A percentile compares a stretch with the other conserved stretches of the same genome.
phyloP scores from a whole-genome alignment of 768 basidiomycete genomes.

The Kondoa malvinella region DNA sequence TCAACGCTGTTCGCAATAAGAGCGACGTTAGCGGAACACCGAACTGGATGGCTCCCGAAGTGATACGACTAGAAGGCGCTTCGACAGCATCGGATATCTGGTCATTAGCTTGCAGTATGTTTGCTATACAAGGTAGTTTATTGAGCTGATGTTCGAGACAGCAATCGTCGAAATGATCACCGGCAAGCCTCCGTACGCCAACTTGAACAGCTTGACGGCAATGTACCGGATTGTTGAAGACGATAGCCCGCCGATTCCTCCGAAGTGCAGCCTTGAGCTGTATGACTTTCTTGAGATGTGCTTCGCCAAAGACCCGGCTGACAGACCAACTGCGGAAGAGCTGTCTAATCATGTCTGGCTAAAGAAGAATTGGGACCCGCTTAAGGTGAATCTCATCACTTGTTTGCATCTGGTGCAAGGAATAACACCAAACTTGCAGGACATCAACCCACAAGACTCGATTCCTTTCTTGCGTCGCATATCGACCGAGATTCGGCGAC shows the following conservation, averaged over 20 bases:
- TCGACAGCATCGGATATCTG: constrained; percentile 87
- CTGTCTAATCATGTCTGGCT: constrained; percentile 88
- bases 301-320: constrained; percentile 69
- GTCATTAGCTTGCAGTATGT: constrained; percentile 87
- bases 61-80: constrained; percentile 85
- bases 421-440: constrained; percentile 34
- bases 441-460: constrained; percentile 78
- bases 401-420: not conserved
- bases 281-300: constrained; percentile 67
- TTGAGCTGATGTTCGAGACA: too few species aligned
- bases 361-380: constrained; percentile 56
- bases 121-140: too few species aligned
- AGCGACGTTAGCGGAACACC: constrained; percentile 62
- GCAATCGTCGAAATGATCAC: constrained; percentile 86
- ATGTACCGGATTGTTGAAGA: constrained; percentile 98
- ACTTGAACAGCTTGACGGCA: constrained; percentile 44
- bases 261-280: constrained; percentile 56
- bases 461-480: constrained; percentile 87
- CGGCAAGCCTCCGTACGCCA: constrained; percentile 77
- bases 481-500: constrained; percentile 47
- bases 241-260: constrained; percentile 67
- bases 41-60: constrained; percentile 99
- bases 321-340: constrained; percentile 64
- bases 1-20: constrained; percentile 55
- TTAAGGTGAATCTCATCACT: constrained; percentile 46